These are phyloP conservation scores for Pyronema domesticum DNA, from an alignment of 495 filamentous ascomycete species.

Conservation along the genomic window DNA sequence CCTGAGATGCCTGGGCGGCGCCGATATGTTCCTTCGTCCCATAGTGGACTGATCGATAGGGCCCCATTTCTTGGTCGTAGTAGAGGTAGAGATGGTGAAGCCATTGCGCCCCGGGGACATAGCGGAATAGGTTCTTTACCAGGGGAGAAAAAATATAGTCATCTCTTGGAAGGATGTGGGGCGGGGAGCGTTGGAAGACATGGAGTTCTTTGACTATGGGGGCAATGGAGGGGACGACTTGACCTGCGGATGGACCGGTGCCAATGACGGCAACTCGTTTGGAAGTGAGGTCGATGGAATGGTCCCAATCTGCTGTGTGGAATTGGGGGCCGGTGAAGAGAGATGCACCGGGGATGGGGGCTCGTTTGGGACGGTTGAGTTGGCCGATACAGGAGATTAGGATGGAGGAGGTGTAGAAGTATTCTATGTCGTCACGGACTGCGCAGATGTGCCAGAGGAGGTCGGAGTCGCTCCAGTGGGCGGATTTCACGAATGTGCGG, in stretches of 20 bases:
- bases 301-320: constrained; percentile 4
- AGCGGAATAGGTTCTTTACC: constrained; percentile 31
- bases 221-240: constrained; percentile 19
- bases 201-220: constrained; percentile 9
- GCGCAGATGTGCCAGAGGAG: not conserved
- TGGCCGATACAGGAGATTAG: constrained; percentile 40
- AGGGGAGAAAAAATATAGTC: constrained; percentile 16
- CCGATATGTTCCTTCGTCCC: constrained; percentile 25
- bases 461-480: not conserved
- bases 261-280: constrained; percentile 39
- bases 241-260: constrained; percentile 28
- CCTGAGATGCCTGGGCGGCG: constrained; percentile 27
- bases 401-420: constrained; percentile 33
- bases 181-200: constrained; percentile 16
- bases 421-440: not conserved
- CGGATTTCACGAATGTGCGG: not conserved
- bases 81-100: constrained; percentile 13
- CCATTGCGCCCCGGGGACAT: constrained; percentile 9
- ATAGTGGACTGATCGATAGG: constrained; percentile 30
- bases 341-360: constrained; percentile 25
- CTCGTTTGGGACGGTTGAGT: constrained; percentile 30
- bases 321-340: constrained; percentile 1
- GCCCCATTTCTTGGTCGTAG: constrained; percentile 33
- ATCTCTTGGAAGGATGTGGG: constrained; percentile 12
- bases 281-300: constrained; percentile 24